Percentiles rank a stretch among this genome's conserved stretches.
phyloP scores from a whole-genome alignment of 179 eudicot species.

The Dionaea muscipula region DNA sequence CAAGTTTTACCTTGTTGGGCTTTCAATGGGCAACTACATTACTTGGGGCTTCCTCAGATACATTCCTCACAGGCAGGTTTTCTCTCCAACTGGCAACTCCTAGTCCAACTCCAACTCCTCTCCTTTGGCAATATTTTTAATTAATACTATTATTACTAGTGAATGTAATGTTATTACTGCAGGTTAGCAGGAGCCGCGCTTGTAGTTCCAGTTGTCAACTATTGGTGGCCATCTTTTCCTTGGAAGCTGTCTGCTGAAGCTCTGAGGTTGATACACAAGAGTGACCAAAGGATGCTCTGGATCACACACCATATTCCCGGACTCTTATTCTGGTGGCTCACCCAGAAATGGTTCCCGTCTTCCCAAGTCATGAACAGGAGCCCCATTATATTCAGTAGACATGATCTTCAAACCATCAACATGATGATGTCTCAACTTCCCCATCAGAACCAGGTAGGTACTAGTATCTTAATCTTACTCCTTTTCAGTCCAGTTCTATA shows the following conservation, averaged over 20 bases:
- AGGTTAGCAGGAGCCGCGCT: slow-evolving; percentile 21
- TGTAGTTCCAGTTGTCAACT: slow-evolving; percentile 22
- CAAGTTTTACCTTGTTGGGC: slow-evolving; percentile 35
- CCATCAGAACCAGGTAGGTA: neutral
- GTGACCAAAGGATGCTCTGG: slow-evolving; percentile 15
- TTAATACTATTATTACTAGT: neutral
- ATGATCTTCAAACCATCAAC: slow-evolving; percentile 24
- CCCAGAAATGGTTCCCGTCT: slow-evolving; percentile 12
- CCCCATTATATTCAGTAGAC: neutral
- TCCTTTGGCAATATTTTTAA: neutral
- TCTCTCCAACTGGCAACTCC: neutral
- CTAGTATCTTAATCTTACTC: neutral
- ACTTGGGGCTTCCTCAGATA: slow-evolving; percentile 39
- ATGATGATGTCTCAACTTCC: slow-evolving; percentile 12
- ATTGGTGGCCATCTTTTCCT: slow-evolving; percentile 24
- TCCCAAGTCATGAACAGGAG: slow-evolving; percentile 5
- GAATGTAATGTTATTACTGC: neutral
- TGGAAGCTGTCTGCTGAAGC: slow-evolving; percentile 7
- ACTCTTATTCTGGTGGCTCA: slow-evolving; percentile 10
- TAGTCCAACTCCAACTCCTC: neutral
- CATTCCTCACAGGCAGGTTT: slow-evolving; percentile 30
- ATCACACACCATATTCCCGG: slow-evolving; percentile 11
- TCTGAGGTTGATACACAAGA: slow-evolving; percentile 5
- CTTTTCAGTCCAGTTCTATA: neutral
- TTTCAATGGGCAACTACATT: slow-evolving; percentile 35